Evolutionary conservation across 2,329 filamentous ascomycete genomes (phyloP).

Genomic region (Escovopsis sp.): DNA sequence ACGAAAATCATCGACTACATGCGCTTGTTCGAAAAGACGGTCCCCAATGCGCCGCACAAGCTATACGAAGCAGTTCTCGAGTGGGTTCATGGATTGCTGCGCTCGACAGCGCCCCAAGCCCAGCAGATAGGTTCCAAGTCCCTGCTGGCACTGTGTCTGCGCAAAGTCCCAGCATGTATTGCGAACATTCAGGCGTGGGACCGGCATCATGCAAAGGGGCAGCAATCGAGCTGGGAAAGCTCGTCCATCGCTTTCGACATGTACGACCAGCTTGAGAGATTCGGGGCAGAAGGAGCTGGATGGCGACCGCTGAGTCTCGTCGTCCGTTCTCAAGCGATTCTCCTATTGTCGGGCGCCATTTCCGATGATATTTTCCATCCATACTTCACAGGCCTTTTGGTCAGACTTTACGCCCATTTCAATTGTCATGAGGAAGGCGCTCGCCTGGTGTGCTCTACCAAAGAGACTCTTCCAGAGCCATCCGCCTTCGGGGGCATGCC

Average conservation of each 20-base stretch:
- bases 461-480: slow-evolving; percentile 7
- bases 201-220: slow-evolving; percentile 9
- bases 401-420: slow-evolving; percentile 15
- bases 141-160: slow-evolving; percentile 23
- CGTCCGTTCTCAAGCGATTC: slow-evolving; percentile 18
- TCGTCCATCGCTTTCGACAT: slow-evolving; percentile 16
- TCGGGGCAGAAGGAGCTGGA: slow-evolving; percentile 14
- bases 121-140: slow-evolving; percentile 16
- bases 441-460: slow-evolving; percentile 11
- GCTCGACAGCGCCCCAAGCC: slow-evolving; percentile 11
- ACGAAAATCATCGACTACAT: slow-evolving; percentile 8
- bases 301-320: slow-evolving; percentile 21
- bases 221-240: slow-evolving; percentile 13
- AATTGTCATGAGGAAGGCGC: slow-evolving; percentile 15
- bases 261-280: slow-evolving; percentile 20
- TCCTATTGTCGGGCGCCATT: slow-evolving; percentile 15
- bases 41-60: slow-evolving; percentile 13
- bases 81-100: slow-evolving; percentile 17
- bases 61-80: slow-evolving; percentile 20
- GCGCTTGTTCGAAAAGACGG: slow-evolving; percentile 11
- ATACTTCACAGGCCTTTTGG: slow-evolving; percentile 14
- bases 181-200: slow-evolving; percentile 21
- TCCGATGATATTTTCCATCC: slow-evolving; percentile 17
- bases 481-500: slow-evolving; percentile 6
- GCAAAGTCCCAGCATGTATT: slow-evolving; percentile 16